phyloP scores from a whole-genome alignment of 495 filamentous ascomycete genomes.

The Sabuloglossum arenarium region DNA sequence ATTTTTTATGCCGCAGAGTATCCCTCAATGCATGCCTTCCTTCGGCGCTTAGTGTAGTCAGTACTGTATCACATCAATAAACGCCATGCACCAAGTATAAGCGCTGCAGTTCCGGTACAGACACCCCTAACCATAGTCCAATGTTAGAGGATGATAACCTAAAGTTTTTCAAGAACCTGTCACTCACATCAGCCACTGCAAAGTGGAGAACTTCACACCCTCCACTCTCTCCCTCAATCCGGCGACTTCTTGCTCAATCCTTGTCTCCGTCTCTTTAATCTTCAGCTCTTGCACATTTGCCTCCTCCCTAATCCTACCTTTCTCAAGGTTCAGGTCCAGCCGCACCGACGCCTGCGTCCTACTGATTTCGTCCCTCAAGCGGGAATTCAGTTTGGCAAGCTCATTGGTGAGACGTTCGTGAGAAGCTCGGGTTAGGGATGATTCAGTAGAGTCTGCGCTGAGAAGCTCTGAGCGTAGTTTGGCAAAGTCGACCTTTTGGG shows the following conservation, averaged over 20 bases:
- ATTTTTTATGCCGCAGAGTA: no score
- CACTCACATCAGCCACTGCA: conserved; percentile 84
- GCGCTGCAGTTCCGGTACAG: conserved; percentile 77
- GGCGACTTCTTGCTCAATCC: conserved; percentile 96
- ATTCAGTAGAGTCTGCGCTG: conserved; percentile 75
- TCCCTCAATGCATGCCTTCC: background rate
- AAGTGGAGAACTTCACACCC: conserved; percentile 88
- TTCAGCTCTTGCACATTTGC: conserved; percentile 93
- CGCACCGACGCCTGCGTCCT: conserved; percentile 82
- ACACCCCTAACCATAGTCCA: conserved; percentile 40
- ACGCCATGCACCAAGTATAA: conserved; percentile 92
- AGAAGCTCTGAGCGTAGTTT: conserved; percentile 90
- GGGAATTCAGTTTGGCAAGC: conserved; percentile 71
- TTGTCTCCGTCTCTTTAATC: conserved; percentile 95
- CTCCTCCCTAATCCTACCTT: conserved; percentile 91
- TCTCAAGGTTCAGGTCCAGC: conserved; percentile 87
- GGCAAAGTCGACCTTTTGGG: conserved; percentile 98
- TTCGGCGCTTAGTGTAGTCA: background rate
- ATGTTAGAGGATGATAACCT: background rate
- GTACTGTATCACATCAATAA: conserved; percentile 34
- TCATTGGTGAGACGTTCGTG: conserved; percentile 91
- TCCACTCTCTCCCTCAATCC: conserved; percentile 78
- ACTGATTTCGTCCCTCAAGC: conserved; percentile 81
- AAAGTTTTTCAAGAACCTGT: background rate
- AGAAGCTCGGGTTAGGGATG: conserved; percentile 63